A percentile compares a stretch with the other conserved stretches of the same genome.
Evolutionary conservation across 495 filamentous ascomycete genomes (phyloP).

Genomic region (Aspergillus incahuasiensis): DNA sequence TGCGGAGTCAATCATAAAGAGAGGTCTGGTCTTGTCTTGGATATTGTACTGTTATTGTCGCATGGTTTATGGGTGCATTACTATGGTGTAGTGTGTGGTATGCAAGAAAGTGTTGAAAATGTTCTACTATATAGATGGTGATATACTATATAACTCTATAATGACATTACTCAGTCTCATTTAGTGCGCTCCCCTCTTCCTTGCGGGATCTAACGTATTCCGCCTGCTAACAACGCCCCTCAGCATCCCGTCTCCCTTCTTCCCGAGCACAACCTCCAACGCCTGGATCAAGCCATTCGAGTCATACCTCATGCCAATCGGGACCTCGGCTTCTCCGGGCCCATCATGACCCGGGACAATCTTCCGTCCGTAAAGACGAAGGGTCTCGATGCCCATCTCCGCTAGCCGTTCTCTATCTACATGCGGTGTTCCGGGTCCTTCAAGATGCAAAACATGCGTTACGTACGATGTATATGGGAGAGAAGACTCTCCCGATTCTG

Average conservation of each 20-base stretch:
- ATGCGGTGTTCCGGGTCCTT: slow-evolving; percentile 62
- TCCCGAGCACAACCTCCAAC: slow-evolving; percentile 72
- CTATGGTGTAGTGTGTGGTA: too few relatives aligned
- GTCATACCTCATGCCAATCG: slow-evolving; percentile 67
- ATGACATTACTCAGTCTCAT: background rate
- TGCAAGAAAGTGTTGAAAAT: too few relatives aligned
- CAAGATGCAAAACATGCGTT: slow-evolving; percentile 79
- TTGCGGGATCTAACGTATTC: slow-evolving; percentile 56
- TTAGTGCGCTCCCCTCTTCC: slow-evolving; percentile 19
- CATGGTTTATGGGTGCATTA: too few relatives aligned
- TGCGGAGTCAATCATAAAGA: background rate
- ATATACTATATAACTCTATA: background rate
- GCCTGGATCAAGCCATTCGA: slow-evolving; percentile 67
- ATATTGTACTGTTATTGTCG: too few relatives aligned
- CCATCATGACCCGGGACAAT: slow-evolving; percentile 30
- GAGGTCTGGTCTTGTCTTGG: background rate
- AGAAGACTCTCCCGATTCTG: background rate
- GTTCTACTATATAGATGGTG: too few relatives aligned
- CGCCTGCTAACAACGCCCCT: slow-evolving; percentile 53
- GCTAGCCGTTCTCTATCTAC: slow-evolving; percentile 64
- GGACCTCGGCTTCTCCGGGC: slow-evolving; percentile 13
- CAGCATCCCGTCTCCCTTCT: slow-evolving; percentile 52
- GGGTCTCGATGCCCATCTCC: slow-evolving; percentile 66
- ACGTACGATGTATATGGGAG: slow-evolving; percentile 58
- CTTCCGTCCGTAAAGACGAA: slow-evolving; percentile 70